Evolutionary conservation across 2,329 filamentous ascomycete genomes (phyloP).

Genomic region (Fusarium sp.): DNA sequence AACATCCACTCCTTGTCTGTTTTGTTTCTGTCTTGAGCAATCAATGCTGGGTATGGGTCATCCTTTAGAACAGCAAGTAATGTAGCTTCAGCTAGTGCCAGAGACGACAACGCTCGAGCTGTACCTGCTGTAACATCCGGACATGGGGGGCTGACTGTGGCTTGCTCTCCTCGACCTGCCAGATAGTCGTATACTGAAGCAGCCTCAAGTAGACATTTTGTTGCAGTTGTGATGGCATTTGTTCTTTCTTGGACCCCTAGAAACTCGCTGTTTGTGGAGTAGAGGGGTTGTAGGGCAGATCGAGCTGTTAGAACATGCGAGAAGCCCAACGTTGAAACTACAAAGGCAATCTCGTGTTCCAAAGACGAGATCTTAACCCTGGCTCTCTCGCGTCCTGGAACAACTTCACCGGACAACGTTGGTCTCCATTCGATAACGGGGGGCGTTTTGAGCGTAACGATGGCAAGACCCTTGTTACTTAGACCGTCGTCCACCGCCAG

Average conservation of each 20-base stretch:
- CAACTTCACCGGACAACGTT: conserved; percentile 75
- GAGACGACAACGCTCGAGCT: conserved; percentile 68
- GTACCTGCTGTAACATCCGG: conserved; percentile 67
- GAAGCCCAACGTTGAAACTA: conserved; percentile 81
- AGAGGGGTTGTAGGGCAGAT: conserved; percentile 78
- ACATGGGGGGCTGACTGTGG: conserved; percentile 60
- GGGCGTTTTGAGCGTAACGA: conserved; percentile 69
- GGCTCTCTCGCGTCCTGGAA: conserved; percentile 73
- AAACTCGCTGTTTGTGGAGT: conserved; percentile 73
- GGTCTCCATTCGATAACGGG: conserved; percentile 86
- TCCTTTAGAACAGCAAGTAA: conserved; percentile 92
- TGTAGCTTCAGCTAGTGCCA: conserved; percentile 89
- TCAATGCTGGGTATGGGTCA: conserved; percentile 88
- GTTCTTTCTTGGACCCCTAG: conserved; percentile 75
- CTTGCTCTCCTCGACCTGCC: conserved; percentile 65
- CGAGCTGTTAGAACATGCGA: conserved; percentile 80
- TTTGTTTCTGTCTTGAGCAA: conserved; percentile 84
- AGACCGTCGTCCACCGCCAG: conserved; percentile 81
- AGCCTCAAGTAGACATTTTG: conserved; percentile 81
- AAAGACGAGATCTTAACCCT: conserved; percentile 80
- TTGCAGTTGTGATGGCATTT: conserved; percentile 78
- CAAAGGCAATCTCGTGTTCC: conserved; percentile 86
- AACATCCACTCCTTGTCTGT: conserved; percentile 98
- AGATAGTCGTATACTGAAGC: conserved; percentile 83
- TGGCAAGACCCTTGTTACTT: conserved; percentile 58